phyloP scores from a whole-genome alignment of 768 basidiomycete species.

The Leccinum aurantiacum region DNA sequence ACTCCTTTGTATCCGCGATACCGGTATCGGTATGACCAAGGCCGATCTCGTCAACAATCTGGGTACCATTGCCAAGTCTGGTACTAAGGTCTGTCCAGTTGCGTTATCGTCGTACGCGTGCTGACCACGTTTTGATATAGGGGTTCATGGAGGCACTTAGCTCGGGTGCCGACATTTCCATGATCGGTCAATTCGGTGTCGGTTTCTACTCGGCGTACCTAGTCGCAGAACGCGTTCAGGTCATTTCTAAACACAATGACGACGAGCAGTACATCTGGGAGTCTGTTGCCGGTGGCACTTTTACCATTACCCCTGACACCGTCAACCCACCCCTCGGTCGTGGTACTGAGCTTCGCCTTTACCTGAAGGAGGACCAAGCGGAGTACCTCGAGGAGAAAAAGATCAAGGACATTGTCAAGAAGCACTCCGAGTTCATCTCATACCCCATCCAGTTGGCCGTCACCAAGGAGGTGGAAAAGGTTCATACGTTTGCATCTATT shows the following conservation, averaged over 20 bases:
- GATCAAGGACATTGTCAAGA: slow-evolving; percentile 99
- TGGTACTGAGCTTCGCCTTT: slow-evolving; percentile 89
- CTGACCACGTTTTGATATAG: slow-evolving; percentile 38
- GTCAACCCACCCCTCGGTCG: slow-evolving; percentile 89
- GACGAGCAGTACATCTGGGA: slow-evolving; percentile 99
- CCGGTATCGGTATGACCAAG: slow-evolving; percentile 93
- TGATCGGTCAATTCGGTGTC: slow-evolving; percentile 99
- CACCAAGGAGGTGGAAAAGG: slow-evolving; percentile 99
- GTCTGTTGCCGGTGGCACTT: slow-evolving; percentile 99
- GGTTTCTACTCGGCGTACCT: slow-evolving; percentile 99
- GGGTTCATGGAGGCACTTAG: slow-evolving; percentile 99
- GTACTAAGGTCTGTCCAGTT: slow-evolving; percentile 66
- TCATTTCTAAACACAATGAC: slow-evolving; percentile 99
- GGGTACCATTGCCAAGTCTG: slow-evolving; percentile 93
- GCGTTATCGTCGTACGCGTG: neutral
- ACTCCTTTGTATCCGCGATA: slow-evolving; percentile 85
- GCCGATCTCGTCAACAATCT: slow-evolving; percentile 99
- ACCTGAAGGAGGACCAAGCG: slow-evolving; percentile 97
- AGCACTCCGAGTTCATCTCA: slow-evolving; percentile 99
- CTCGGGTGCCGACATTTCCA: slow-evolving; percentile 87
- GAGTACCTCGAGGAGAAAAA: slow-evolving; percentile 99
- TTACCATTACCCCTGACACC: slow-evolving; percentile 95
- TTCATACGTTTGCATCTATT: slow-evolving; percentile 32
- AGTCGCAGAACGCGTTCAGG: slow-evolving; percentile 97
- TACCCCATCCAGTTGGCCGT: slow-evolving; percentile 99